Base-by-base conservation (phyloP, 495 filamentous ascomycete species). In the Immersiella caudata region DNA sequence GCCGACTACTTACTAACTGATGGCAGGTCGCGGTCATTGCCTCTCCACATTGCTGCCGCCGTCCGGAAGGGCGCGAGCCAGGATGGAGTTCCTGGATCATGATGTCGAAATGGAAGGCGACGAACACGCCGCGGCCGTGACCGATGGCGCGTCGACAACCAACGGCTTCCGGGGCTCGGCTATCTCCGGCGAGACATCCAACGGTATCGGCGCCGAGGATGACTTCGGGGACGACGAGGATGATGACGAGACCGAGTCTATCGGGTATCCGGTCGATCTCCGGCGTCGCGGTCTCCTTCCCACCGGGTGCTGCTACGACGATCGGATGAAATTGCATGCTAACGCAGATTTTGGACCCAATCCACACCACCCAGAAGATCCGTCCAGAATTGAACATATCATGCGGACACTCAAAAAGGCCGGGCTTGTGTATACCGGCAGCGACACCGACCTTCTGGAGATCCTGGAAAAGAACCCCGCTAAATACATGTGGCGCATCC, bases 281-380 rank as follows among this genome's bases (percentile, higher is more conserved):
- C 66, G 56, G 16, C 68, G 74, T 21, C 74, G 74, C 52, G 73
- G 78, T 21, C 49, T 76, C 25, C 78, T 93, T 56, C 79, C 91
- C 5, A 90, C 91, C 8, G 89, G 96, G 40, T 84, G 90, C 52
- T 95, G 93, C 69, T 99, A 97, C 75, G 95, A 99, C 79, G 85
- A 87, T 25, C 87, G 93, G 21, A 99, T 99, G 95, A 91, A 93
- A 61, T 89, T 91, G 67, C 95, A 99, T 73, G 89, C 89, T 40
- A 96, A 96, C 71, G 85, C 93, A 6, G 86, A 90, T 69, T 84
- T 78, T 84, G 84, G 73, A 71, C 82, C 75, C 54, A 82, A 82
- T 51, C 91, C 94, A 20, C 87, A 93, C 65, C 95, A 99, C 69
- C 95, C 96, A 1, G 95, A 99, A 78, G 93, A 98, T 69, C 96